These are phyloP conservation scores for Aspergillus pseudoglaucus DNA, from an alignment of 2,329 filamentous ascomycete genomes.

Conservation along the genomic window DNA sequence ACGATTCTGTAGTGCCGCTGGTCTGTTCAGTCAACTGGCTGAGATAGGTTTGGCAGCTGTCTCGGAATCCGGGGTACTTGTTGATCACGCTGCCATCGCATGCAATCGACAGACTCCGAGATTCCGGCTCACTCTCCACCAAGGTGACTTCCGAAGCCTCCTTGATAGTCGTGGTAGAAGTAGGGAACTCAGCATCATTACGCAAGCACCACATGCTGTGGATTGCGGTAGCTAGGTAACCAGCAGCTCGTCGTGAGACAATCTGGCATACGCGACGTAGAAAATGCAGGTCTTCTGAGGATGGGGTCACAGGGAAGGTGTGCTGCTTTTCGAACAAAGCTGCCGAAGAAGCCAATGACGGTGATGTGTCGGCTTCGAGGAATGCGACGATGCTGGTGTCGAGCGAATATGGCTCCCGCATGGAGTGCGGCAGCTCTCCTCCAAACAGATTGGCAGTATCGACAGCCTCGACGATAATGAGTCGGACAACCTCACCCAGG, in stretches of 20 bases:
- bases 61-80: constrained; percentile 45
- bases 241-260: constrained; percentile 54
- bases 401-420: constrained; percentile 52
- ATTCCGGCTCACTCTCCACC: constrained; percentile 23
- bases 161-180: constrained; percentile 19
- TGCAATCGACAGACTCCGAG: constrained; percentile 39
- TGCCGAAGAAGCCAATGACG: constrained; percentile 32
- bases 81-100: constrained; percentile 49
- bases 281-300: constrained; percentile 48
- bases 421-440: constrained; percentile 49
- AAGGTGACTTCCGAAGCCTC: constrained; percentile 29
- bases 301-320: constrained; percentile 40
- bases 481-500: constrained; percentile 56
- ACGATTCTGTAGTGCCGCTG: constrained; percentile 12
- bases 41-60: constrained; percentile 39
- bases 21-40: constrained; percentile 33
- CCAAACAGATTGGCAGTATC: constrained; percentile 50
- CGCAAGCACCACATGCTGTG: constrained; percentile 56
- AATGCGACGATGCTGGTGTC: constrained; percentile 54
- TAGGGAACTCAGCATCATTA: constrained; percentile 42
- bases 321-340: constrained; percentile 48
- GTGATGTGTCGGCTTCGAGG: constrained; percentile 45
- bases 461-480: constrained; percentile 56
- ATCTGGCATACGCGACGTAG: constrained; percentile 47
- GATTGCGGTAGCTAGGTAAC: constrained; percentile 57